Evolutionary conservation across 176 grass and related monocot species (phyloP).

Genomic region (Musa acuminata): DNA sequence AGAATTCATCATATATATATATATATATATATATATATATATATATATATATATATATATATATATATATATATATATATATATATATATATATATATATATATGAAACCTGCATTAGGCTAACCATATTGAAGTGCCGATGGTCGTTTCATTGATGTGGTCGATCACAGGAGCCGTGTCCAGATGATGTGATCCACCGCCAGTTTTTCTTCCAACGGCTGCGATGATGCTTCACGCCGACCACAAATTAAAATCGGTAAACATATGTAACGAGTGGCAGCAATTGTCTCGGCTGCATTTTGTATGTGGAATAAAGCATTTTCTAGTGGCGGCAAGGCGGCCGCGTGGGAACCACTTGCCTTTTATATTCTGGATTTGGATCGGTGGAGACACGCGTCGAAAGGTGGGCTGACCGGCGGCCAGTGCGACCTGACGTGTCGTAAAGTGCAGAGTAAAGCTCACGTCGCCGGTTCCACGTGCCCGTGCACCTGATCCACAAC

Average conservation of each 20-base stretch:
- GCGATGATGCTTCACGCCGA: background rate
- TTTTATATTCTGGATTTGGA: background rate
- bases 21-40: too few species aligned
- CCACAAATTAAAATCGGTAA: background rate
- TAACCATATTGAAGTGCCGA: too few species aligned
- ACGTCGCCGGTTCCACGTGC: background rate
- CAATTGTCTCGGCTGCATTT: background rate
- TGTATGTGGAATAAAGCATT: background rate
- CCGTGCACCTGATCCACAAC: background rate
- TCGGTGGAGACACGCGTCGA: background rate
- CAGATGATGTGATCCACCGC: background rate
- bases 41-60: too few species aligned
- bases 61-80: too few species aligned
- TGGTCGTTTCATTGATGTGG: too few species aligned
- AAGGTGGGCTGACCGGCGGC: background rate
- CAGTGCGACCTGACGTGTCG: background rate
- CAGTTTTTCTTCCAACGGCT: background rate
- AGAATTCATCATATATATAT: too few species aligned
- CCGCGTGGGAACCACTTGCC: background rate
- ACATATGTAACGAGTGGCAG: background rate
- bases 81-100: too few species aligned
- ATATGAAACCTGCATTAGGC: too few species aligned
- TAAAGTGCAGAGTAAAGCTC: background rate
- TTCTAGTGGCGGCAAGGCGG: background rate
- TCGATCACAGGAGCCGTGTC: too few species aligned